These are phyloP conservation scores for Pythium apleroticum DNA, from an alignment of 352 stramenopile genomes.

Conservation along the genomic window DNA sequence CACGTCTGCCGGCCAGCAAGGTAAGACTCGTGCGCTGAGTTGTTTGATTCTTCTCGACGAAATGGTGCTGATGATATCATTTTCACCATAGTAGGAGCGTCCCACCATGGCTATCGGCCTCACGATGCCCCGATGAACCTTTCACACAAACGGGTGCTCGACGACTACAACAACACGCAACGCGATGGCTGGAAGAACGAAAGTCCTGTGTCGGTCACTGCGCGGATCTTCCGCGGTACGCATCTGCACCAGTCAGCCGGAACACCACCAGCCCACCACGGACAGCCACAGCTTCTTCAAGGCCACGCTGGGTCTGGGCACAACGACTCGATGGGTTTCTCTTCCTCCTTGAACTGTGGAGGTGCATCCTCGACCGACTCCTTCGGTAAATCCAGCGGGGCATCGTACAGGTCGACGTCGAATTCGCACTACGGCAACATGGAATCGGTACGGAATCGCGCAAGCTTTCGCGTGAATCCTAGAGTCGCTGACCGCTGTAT, in stretches of 20 bases:
- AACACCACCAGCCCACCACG: slow-evolving; percentile 37
- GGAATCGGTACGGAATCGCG: slow-evolving; percentile 44
- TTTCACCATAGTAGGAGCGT: background rate
- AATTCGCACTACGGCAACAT: slow-evolving; percentile 56
- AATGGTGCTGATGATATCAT: background rate
- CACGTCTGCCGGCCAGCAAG: slow-evolving; percentile 15
- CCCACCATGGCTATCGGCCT: slow-evolving; percentile 14
- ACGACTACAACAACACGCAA: slow-evolving; percentile 26
- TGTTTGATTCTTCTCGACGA: background rate
- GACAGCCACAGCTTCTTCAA: slow-evolving; percentile 15
- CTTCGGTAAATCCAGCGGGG: slow-evolving; percentile 31
- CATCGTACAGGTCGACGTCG: slow-evolving; percentile 49
- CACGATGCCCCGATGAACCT: slow-evolving; percentile 27
- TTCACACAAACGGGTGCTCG: slow-evolving; percentile 30
- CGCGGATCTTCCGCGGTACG: slow-evolving; percentile 29
- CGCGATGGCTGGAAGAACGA: slow-evolving; percentile 33
- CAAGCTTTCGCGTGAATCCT: background rate
- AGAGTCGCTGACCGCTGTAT: background rate
- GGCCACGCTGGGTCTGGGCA: slow-evolving; percentile 9
- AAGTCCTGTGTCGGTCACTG: slow-evolving; percentile 28
- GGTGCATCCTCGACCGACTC: slow-evolving; percentile 26
- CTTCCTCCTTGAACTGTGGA: slow-evolving; percentile 15
- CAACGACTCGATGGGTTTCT: slow-evolving; percentile 16
- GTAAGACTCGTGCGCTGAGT: background rate
- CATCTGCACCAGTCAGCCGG: slow-evolving; percentile 33